A percentile compares a stretch with the other conserved stretches of the same genome.
These are phyloP conservation scores for Penicillium odoratum DNA, from an alignment of 495 filamentous ascomycete species.

Conservation along the genomic window DNA sequence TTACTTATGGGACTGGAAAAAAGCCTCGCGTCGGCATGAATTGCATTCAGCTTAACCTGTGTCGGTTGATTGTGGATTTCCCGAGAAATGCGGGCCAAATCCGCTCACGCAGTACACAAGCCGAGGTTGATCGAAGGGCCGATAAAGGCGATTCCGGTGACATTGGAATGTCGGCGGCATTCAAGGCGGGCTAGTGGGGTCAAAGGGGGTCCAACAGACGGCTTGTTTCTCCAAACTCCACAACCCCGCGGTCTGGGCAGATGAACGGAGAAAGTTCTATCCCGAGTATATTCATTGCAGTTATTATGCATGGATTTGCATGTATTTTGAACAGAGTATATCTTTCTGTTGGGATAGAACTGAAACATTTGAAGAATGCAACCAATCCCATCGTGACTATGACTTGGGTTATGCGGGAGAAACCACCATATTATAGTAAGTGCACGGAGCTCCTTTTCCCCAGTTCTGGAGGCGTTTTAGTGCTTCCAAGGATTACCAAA, in stretches of 20 bases:
- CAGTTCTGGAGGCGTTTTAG: background rate
- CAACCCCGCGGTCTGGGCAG: slow-evolving; percentile 10
- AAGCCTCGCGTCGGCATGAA: background rate
- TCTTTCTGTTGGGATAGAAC: too few species aligned
- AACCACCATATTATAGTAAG: background rate
- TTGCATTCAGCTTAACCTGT: background rate
- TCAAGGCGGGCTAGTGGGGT: background rate
- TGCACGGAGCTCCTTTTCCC: slow-evolving; percentile 3
- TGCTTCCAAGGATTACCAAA: background rate
- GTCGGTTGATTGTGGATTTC: background rate
- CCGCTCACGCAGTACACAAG: slow-evolving; percentile 11
- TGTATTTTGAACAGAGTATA: too few species aligned
- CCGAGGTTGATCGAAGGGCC: slow-evolving; percentile 10
- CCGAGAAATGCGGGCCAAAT: slow-evolving; percentile 2
- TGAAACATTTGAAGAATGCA: too few species aligned
- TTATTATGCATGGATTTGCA: background rate
- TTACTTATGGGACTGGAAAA: slow-evolving; percentile 7
- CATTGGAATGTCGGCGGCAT: background rate
- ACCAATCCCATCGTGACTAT: too few species aligned
- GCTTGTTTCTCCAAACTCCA: slow-evolving; percentile 9
- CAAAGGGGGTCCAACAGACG: background rate
- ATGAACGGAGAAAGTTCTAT: slow-evolving; percentile 2
- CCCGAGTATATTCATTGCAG: background rate
- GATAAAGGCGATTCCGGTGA: background rate
- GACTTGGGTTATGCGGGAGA: too few species aligned